These are phyloP conservation scores for Aureobasidium sp. DNA, from an alignment of 2,329 filamentous ascomycete species.

Conservation along the genomic window DNA sequence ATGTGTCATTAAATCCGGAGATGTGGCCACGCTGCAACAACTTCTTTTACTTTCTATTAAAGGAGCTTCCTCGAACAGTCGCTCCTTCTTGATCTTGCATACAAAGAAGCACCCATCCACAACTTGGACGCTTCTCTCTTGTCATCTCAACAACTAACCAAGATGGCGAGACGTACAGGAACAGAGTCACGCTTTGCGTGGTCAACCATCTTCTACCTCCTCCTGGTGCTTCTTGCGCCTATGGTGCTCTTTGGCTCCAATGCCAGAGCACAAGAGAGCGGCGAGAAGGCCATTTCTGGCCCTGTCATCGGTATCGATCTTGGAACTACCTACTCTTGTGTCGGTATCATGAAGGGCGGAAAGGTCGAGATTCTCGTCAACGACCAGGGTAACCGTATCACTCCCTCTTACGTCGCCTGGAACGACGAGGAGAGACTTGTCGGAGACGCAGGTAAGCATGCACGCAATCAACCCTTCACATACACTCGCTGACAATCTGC, in stretches of 20 bases:
- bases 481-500: neutral
- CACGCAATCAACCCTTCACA: neutral
- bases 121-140: neutral
- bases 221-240: constrained; percentile 76
- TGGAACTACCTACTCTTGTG: constrained; percentile 79
- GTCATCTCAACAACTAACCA: neutral
- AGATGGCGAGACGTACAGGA: constrained; percentile 15
- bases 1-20: neutral
- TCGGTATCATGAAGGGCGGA: constrained; percentile 92
- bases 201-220: constrained; percentile 86
- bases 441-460: constrained; percentile 63
- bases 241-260: constrained; percentile 67
- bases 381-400: constrained; percentile 95
- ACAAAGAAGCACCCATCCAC: neutral
- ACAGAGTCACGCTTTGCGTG: constrained; percentile 37
- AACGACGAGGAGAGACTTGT: constrained; percentile 95
- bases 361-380: constrained; percentile 95
- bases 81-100: neutral
- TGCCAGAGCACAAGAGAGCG: constrained; percentile 59
- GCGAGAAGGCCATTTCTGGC: constrained; percentile 60
- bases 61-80: neutral
- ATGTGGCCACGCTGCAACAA: neutral
- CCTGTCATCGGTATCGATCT: constrained; percentile 94
- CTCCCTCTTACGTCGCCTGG: constrained; percentile 52
- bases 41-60: constrained; percentile 7